Evolutionary conservation across 805 yeast genomes (phyloP).

Genomic region (Nematodospora valgi): DNA sequence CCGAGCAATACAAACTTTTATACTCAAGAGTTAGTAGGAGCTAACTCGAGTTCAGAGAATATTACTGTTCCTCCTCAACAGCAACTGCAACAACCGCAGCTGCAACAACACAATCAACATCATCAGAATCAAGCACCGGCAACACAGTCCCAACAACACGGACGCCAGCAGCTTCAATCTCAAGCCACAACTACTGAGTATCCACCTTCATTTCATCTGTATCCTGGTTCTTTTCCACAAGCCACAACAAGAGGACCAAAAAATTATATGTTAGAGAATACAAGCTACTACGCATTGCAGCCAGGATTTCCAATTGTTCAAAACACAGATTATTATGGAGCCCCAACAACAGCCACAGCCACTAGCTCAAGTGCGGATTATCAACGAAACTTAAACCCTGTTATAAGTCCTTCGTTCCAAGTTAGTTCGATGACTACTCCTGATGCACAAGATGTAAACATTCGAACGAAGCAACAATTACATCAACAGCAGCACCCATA

Average conservation of each 20-base stretch:
- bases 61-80: conserved; percentile 2
- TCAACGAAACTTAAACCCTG: background rate
- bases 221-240: background rate
- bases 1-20: conserved; percentile 10
- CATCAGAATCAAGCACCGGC: conserved; percentile 1
- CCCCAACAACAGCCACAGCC: background rate
- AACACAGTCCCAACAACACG: conserved; percentile 2
- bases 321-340: conserved; percentile 5
- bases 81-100: conserved; percentile 2
- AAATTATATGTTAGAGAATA: conserved; percentile 6
- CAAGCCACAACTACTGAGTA: conserved; percentile 1
- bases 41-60: conserved; percentile 8
- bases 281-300: conserved; percentile 2
- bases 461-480: conserved; percentile 3
- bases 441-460: background rate
- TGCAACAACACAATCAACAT: conserved; percentile 6
- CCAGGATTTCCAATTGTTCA: conserved; percentile 1
- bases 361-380: background rate
- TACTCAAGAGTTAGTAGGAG: conserved; percentile 7
- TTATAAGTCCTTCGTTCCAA: conserved; percentile 6
- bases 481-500: conserved; percentile 5
- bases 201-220: background rate
- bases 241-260: conserved; percentile 1
- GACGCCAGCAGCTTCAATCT: background rate
- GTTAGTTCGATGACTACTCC: conserved; percentile 5